A percentile compares a stretch with the other conserved stretches of the same genome.
Evolutionary conservation across 192 early-diverging fungal species (phyloP).

Genomic region (Funneliformis geosporum): DNA sequence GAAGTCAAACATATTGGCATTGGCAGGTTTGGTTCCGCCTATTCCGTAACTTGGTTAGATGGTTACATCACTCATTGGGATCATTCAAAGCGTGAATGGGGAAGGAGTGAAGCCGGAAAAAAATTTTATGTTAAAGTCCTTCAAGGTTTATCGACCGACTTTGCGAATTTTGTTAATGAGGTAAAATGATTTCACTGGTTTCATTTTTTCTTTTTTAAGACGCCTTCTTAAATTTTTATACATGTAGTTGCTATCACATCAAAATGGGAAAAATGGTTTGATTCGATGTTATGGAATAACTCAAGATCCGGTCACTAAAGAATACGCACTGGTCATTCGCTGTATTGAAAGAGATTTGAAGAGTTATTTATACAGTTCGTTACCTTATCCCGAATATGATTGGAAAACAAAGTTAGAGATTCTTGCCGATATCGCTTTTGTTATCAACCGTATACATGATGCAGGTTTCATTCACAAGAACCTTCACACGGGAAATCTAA

Average conservation of each 20-base stretch:
- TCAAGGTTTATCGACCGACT: neutral
- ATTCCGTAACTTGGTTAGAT: constrained; percentile 23
- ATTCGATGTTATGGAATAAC: constrained; percentile 29
- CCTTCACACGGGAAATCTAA: constrained; percentile 25
- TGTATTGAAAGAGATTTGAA: neutral
- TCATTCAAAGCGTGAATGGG: neutral
- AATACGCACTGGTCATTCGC: constrained; percentile 20
- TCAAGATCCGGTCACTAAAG: constrained; percentile 2
- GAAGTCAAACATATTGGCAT: constrained; percentile 10
- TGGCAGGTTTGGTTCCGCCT: constrained; percentile 3
- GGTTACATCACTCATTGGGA: constrained; percentile 28
- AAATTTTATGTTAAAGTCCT: constrained; percentile 13
- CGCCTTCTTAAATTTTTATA: neutral
- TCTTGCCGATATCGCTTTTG: constrained; percentile 4
- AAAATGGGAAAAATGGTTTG: constrained; percentile 17
- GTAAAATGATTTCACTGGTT: neutral
- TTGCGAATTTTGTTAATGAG: constrained; percentile 14
- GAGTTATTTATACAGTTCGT: neutral
- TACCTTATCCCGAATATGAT: constrained; percentile 8
- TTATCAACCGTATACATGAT: constrained; percentile 15
- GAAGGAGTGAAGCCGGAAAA: neutral
- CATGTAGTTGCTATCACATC: constrained; percentile 2
- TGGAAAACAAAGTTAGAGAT: constrained; percentile 31
- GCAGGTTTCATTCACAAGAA: constrained; percentile 4
- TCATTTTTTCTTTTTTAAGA: neutral